Evolutionary conservation across 139 green algal species (phyloP).

Genomic region (Asterochloris erici): DNA sequence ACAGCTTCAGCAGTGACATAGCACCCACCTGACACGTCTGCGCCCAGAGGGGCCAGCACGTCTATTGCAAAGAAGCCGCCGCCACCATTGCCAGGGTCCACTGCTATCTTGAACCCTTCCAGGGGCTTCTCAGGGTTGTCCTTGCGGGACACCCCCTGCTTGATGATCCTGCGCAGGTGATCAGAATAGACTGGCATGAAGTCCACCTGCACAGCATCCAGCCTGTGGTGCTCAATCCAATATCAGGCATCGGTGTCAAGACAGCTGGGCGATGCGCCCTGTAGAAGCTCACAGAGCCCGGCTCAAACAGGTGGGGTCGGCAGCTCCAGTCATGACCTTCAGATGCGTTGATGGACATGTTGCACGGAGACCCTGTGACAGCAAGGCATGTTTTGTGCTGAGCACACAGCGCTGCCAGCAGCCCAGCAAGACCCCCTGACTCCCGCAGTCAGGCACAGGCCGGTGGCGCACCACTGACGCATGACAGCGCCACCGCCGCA

Average conservation of each 20-base stretch:
- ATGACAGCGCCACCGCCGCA: too few relatives aligned
- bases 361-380: neutral
- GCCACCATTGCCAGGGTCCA: slow-evolving; percentile 75
- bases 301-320: too few relatives aligned
- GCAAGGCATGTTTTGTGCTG: too few relatives aligned
- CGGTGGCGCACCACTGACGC: too few relatives aligned
- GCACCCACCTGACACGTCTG: slow-evolving; percentile 58
- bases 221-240: neutral
- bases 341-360: neutral
- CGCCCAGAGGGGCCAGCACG: slow-evolving; percentile 87
- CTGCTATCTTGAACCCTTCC: slow-evolving; percentile 54
- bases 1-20: neutral
- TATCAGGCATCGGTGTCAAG: too few relatives aligned
- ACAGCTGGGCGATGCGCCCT: too few relatives aligned
- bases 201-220: slow-evolving; percentile 19
- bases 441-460: too few relatives aligned
- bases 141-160: slow-evolving; percentile 45
- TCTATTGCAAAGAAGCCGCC: slow-evolving; percentile 86
- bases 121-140: slow-evolving; percentile 55
- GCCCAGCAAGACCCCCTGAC: too few relatives aligned
- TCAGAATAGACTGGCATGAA: slow-evolving; percentile 62
- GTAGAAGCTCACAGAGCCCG: too few relatives aligned
- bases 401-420: too few relatives aligned
- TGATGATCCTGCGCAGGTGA: slow-evolving; percentile 68
- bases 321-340: neutral